Evolutionary conservation across 345 rosid species (phyloP).

Genomic region (Salix exigua): DNA sequence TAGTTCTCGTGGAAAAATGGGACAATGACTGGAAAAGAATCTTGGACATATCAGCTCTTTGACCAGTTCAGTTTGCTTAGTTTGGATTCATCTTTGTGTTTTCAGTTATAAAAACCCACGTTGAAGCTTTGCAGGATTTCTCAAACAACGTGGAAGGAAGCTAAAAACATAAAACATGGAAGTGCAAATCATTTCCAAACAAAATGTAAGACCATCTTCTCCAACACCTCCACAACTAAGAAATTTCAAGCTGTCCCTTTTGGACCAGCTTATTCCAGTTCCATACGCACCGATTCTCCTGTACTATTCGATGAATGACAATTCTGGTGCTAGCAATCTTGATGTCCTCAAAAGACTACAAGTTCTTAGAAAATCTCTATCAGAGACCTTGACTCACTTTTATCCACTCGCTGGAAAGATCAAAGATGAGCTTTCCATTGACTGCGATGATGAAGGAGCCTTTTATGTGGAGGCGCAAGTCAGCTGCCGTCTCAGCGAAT

Average conservation of each 20-base stretch:
- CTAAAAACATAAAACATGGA: conserved; percentile 23
- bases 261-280: conserved; percentile 37
- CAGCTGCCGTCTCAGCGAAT: conserved; percentile 4
- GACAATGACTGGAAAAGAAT: background rate
- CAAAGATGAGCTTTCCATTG: conserved; percentile 11
- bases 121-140: background rate
- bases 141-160: background rate
- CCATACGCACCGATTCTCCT: conserved; percentile 28
- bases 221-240: conserved; percentile 34
- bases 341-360: conserved; percentile 6
- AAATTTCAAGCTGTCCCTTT: conserved; percentile 33
- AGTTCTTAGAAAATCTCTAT: conserved; percentile 6
- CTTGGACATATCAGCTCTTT: background rate
- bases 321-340: background rate
- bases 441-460: conserved; percentile 25
- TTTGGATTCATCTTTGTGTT: background rate
- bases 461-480: conserved; percentile 12
- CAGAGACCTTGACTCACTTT: conserved; percentile 13
- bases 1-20: too few species aligned
- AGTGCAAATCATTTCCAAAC: conserved; percentile 26
- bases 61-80: background rate
- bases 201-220: conserved; percentile 38
- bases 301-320: conserved; percentile 22
- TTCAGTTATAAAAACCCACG: background rate
- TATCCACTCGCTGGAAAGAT: conserved; percentile 21